These are phyloP conservation scores for Malus hybrid DNA, from an alignment of 331 rosid species.

Conservation along the genomic window DNA sequence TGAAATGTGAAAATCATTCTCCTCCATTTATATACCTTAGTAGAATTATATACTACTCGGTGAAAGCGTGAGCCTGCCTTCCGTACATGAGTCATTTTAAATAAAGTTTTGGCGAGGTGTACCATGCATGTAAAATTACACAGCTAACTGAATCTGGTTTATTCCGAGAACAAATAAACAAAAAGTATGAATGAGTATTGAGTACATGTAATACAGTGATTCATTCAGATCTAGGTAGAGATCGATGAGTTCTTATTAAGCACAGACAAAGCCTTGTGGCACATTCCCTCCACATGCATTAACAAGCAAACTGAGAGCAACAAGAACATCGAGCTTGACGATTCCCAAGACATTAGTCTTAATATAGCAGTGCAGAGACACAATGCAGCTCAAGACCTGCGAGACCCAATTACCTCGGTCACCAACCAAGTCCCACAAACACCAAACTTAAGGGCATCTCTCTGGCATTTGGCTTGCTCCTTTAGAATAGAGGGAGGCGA, in stretches of 20 bases:
- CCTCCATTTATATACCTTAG: too few species aligned
- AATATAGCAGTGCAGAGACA: slow-evolving; percentile 67
- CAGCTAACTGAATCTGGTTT: too few species aligned
- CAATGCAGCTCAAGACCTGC: slow-evolving; percentile 72
- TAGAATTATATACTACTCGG: too few species aligned
- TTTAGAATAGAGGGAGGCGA: slow-evolving; percentile 20
- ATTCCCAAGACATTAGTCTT: slow-evolving; percentile 49
- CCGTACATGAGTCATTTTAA: too few species aligned
- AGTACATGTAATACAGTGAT: too few species aligned
- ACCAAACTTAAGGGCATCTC: slow-evolving; percentile 57
- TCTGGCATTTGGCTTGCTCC: slow-evolving; percentile 33
- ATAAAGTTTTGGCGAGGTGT: too few species aligned
- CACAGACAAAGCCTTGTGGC: slow-evolving; percentile 59
- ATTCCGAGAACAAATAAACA: too few species aligned
- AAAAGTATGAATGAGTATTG: too few species aligned
- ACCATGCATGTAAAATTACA: too few species aligned
- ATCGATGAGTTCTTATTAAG: slow-evolving; percentile 15
- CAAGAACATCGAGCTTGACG: slow-evolving; percentile 36
- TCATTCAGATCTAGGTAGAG: too few species aligned
- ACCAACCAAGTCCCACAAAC: slow-evolving; percentile 75
- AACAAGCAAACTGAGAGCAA: slow-evolving; percentile 48
- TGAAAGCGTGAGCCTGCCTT: too few species aligned
- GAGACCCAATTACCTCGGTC: not conserved
- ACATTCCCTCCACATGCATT: slow-evolving; percentile 56
- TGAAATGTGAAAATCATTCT: too few species aligned